Evolutionary conservation across 2,329 filamentous ascomycete genomes (phyloP), one percentile per base, ranked within the genome.

Genomic region (Ceratocystis albifundus): DNA sequence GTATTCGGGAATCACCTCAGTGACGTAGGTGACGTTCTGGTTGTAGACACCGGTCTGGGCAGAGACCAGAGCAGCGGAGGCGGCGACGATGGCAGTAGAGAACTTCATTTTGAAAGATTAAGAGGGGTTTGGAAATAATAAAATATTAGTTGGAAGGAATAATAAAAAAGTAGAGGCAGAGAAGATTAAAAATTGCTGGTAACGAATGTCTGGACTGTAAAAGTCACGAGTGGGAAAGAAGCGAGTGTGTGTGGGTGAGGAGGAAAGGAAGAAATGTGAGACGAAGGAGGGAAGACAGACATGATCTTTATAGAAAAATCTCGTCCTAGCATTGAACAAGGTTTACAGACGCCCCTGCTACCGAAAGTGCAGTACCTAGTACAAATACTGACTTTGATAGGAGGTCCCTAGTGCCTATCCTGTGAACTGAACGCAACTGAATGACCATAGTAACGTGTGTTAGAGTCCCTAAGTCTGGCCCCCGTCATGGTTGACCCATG

Each of bases 51-150:
- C 70, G 67, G 67, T 70, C 68, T 68, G 65, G 69, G 75, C 75
- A 69, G 74, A 71, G 71, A 70, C 77, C 75, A 79, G 80, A 74
- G 75, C 78, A 77, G 80, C 77, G 71, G 78, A 77, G 72, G 76
- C 77, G 74, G 75, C 79, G 73, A 81, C 73, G 71, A 82, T 72
- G 74, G 78, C 75, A 73, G 80, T 80, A 73, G 82, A 75, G 82
- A 80, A 85, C 82, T 85, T 83, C 84, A 86, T 86, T 75, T 84
- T 85, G 82, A 78, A 77, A 77, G 77, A 64, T 78, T 77, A 76
- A 74, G 76, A 70, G 74, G 74, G 74, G 74, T 76, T 77, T 77
- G 74, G 68, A 68, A 73, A 73, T 74, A 72, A 73, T 74, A 72
- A 74, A 75, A 70, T 69, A 62, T 69, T 70, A 66, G 62, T 69